Conservation (phyloP, 176 grass and related monocot genomes). For the Pontederia crassipes region DNA sequence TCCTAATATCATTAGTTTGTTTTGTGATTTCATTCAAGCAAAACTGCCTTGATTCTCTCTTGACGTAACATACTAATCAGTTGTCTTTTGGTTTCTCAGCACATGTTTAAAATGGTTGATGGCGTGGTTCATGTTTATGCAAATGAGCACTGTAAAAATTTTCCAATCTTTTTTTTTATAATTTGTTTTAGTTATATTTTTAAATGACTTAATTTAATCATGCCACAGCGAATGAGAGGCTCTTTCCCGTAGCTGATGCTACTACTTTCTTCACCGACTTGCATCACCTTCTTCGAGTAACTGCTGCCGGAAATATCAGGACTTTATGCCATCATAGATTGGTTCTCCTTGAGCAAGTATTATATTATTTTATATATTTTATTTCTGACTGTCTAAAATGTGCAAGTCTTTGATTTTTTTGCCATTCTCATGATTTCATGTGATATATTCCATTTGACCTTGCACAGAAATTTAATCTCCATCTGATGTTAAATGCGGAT, state of each 20-base stretch:
- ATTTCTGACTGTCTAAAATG: neutral
- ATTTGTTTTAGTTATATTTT: conserved; percentile 1
- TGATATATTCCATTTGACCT: conserved; percentile 17
- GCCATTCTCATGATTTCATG: neutral
- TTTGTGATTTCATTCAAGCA: neutral
- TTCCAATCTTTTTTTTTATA: conserved; percentile 9
- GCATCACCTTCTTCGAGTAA: conserved; percentile 83
- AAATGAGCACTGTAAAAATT: conserved; percentile 66
- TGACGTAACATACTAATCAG: neutral
- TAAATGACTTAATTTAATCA: conserved; percentile 15
- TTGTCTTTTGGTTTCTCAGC: conserved; percentile 35
- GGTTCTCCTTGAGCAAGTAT: conserved; percentile 88
- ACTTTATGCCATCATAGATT: conserved; percentile 80
- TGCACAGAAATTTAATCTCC: conserved; percentile 94
- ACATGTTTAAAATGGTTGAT: conserved; percentile 83
- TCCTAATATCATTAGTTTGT: neutral
- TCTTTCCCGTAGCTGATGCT: conserved; percentile 79
- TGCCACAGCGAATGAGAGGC: conserved; percentile 59
- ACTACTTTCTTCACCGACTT: conserved; percentile 95
- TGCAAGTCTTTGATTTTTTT: conserved; percentile 12
- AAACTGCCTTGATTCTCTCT: conserved; percentile 3
- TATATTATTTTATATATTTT: conserved; percentile 7
- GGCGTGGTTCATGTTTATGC: conserved; percentile 85
- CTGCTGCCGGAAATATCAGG: conserved; percentile 83
- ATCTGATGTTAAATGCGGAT: conserved; percentile 94